Conservation (phyloP, 108 stramenopile genomes). For the Hondaea fermentalgiana region DNA sequence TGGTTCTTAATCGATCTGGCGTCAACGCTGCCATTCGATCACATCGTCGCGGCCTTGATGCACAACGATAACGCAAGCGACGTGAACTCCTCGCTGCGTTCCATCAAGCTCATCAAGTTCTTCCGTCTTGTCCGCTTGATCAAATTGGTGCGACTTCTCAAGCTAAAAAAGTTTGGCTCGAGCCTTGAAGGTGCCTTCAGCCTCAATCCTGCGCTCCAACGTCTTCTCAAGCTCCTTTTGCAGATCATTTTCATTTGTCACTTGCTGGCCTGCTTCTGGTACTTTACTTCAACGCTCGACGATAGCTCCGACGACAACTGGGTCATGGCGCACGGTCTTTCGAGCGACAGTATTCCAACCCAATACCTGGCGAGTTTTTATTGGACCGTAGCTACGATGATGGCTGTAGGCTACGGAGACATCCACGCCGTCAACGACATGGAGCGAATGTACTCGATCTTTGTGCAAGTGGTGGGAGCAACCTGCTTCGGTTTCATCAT, state of each 20-base stretch:
- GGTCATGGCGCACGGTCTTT: neutral
- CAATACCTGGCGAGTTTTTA: slow-evolving; percentile 46
- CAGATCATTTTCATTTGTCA: neutral
- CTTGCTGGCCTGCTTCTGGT: neutral
- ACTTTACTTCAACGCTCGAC: neutral
- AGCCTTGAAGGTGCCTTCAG: neutral
- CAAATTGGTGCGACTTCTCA: slow-evolving; percentile 36
- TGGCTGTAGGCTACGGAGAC: slow-evolving; percentile 53
- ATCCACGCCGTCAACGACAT: slow-evolving; percentile 29
- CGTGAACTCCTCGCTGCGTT: neutral
- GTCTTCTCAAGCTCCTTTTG: neutral
- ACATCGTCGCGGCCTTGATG: neutral
- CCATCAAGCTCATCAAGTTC: slow-evolving; percentile 36
- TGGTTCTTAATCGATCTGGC: slow-evolving; percentile 47
- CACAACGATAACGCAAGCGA: neutral
- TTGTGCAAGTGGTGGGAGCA: slow-evolving; percentile 37
- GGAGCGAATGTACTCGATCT: slow-evolving; percentile 32
- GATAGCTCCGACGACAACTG: neutral
- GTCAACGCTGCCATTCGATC: slow-evolving; percentile 42
- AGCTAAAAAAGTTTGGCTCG: slow-evolving; percentile 19
- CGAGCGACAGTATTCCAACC: neutral
- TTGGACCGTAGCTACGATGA: slow-evolving; percentile 50
- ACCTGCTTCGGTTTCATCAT: slow-evolving; percentile 40
- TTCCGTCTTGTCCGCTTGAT: slow-evolving; percentile 32
- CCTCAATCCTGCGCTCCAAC: neutral